Conservation (phyloP, 2,329 filamentous ascomycete species). For the Fusarium xylarioides region DNA sequence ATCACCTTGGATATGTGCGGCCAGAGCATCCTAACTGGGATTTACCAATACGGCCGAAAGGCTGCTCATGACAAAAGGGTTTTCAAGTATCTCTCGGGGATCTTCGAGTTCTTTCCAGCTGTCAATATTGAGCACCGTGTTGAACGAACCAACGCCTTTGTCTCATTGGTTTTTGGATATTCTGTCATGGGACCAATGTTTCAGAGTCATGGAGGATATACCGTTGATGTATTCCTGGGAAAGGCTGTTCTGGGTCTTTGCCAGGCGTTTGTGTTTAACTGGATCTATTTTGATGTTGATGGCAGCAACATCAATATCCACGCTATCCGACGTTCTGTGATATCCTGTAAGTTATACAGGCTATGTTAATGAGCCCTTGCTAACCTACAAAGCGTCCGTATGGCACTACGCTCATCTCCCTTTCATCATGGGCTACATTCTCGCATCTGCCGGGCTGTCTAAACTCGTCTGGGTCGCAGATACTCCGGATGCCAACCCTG, state of each 20-base stretch:
- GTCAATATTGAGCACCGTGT: slow-evolving; percentile 73
- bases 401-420: slow-evolving; percentile 68
- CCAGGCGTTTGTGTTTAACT: slow-evolving; percentile 68
- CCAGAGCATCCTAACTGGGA: slow-evolving; percentile 52
- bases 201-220: slow-evolving; percentile 57
- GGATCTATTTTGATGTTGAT: slow-evolving; percentile 73
- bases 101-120: slow-evolving; percentile 68
- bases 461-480: slow-evolving; percentile 68
- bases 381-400: slow-evolving; percentile 51
- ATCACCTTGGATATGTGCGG: slow-evolving; percentile 64
- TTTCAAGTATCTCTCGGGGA: slow-evolving; percentile 43
- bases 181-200: slow-evolving; percentile 69
- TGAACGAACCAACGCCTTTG: slow-evolving; percentile 71
- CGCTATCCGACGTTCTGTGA: slow-evolving; percentile 64
- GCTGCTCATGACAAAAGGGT: slow-evolving; percentile 30
- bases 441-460: slow-evolving; percentile 66
- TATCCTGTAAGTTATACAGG: slow-evolving; percentile 48
- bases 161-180: slow-evolving; percentile 71
- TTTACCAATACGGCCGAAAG: slow-evolving; percentile 47
- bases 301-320: slow-evolving; percentile 64
- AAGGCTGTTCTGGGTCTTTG: slow-evolving; percentile 68
- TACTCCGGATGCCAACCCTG: slow-evolving; percentile 55
- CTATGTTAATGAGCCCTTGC: not conserved
- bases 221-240: slow-evolving; percentile 66
- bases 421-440: slow-evolving; percentile 70